Conservation (phyloP, 257 asterid genomes). For the Jacaranda copaia region DNA sequence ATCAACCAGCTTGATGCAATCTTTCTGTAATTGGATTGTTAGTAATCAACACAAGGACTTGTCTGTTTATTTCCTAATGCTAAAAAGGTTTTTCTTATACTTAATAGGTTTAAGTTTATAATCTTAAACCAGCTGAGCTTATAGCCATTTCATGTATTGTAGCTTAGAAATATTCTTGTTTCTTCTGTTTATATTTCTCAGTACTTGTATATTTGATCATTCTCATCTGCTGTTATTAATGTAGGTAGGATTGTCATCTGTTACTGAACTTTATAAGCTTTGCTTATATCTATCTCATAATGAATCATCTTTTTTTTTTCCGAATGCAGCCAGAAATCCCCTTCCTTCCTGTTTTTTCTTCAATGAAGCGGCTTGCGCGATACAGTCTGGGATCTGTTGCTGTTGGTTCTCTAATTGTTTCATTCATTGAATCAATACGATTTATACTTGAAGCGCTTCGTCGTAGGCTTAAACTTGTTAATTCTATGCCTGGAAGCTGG, state of each 20-base stretch:
- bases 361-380: slow-evolving; percentile 92
- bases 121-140: too few relatives aligned
- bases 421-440: slow-evolving; percentile 79
- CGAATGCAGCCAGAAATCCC: slow-evolving; percentile 78
- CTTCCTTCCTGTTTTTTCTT: slow-evolving; percentile 89
- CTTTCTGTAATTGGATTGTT: too few relatives aligned
- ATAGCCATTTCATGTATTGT: too few relatives aligned
- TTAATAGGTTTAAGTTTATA: too few relatives aligned
- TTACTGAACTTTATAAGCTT: not conserved
- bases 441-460: slow-evolving; percentile 90
- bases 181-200: too few relatives aligned
- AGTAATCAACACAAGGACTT: too few relatives aligned
- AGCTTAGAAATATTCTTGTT: too few relatives aligned
- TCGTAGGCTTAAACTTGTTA: slow-evolving; percentile 79
- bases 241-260: not conserved
- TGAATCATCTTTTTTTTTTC: not conserved
- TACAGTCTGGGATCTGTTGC: slow-evolving; percentile 93
- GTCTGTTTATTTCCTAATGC: too few relatives aligned
- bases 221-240: too few relatives aligned
- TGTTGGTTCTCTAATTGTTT: slow-evolving; percentile 82
- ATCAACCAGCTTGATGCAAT: too few relatives aligned
- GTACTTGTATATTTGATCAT: too few relatives aligned
- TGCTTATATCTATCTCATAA: slow-evolving; percentile 1
- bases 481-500: slow-evolving; percentile 70
- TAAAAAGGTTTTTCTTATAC: too few relatives aligned